A percentile compares a stretch with the other conserved stretches of the same genome.
Evolutionary conservation across 345 rosid species (phyloP).

Genomic region (Dipteronia sinensis): DNA sequence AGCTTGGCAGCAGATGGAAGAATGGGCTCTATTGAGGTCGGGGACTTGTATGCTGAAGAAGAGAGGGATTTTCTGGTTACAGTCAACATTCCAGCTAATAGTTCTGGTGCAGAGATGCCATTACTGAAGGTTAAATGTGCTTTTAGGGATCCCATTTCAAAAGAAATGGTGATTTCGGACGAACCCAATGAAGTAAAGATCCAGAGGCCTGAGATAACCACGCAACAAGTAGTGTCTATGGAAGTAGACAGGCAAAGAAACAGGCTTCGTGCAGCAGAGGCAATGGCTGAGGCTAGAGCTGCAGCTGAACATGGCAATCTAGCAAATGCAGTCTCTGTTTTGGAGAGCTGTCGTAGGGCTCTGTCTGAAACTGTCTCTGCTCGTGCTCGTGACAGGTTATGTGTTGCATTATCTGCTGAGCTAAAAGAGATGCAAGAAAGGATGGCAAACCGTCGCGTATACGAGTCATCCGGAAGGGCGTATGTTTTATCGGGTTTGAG

Average conservation of each 20-base stretch:
- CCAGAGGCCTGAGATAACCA: conserved; percentile 52
- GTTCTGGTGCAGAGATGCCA: conserved; percentile 49
- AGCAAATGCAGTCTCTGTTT: conserved; percentile 63
- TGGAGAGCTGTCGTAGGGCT: conserved; percentile 60
- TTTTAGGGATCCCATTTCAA: conserved; percentile 68
- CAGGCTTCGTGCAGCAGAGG: conserved; percentile 87
- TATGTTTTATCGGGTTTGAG: conserved; percentile 91
- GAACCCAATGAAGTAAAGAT: conserved; percentile 55
- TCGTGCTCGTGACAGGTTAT: conserved; percentile 62
- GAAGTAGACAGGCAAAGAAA: conserved; percentile 93
- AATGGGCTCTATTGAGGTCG: conserved; percentile 63
- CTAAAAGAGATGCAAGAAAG: conserved; percentile 92
- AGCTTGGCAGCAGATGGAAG: conserved; percentile 41
- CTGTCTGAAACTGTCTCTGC: conserved; percentile 63
- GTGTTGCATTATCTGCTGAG: conserved; percentile 74
- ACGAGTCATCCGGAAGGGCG: conserved; percentile 89
- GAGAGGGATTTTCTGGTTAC: conserved; percentile 88
- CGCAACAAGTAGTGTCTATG: conserved; percentile 52
- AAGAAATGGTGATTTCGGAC: conserved; percentile 46
- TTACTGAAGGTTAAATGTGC: conserved; percentile 66
- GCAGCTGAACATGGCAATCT: conserved; percentile 80
- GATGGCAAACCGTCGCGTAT: conserved; percentile 79
- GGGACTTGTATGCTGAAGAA: conserved; percentile 97
- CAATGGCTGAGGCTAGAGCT: conserved; percentile 80
- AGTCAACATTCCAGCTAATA: conserved; percentile 60